Evolutionary conservation across 257 asterid species (phyloP), one percentile per base, ranked within the genome.

Genomic region (Salvia miltiorrhiza): DNA sequence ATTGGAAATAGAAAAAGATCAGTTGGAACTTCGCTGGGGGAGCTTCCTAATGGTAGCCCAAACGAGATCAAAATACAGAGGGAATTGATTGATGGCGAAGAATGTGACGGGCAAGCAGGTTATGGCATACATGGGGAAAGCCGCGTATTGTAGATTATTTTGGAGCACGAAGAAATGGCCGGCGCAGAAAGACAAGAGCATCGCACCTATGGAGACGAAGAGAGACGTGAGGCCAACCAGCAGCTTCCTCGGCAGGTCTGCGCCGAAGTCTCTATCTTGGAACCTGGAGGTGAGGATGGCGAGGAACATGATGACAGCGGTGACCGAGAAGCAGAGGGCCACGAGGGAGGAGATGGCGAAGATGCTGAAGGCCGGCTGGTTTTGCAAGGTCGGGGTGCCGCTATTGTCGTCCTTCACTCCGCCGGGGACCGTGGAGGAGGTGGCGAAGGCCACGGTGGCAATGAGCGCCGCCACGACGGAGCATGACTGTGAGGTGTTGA

Each of bases 401-500:
- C 44, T 63, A 0, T 26, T 59, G 0, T 26, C 17, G 9, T 73
- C 33, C 35, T 71, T 12, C 8, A 72, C 67, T 14, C 92, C 89
- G 3, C 92, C 92, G 1, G 88, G 92, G 33, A 84, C 70, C 0
- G 87, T 60, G 50, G 87, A 12, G 12, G 86, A 74, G 49, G 88
- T 82, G 58, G 92, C 86, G 17, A 86, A 86, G 2, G 92, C 92
- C 14, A 84, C 92, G 0, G 89, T 82, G 16, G 92, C 92, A 9
- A 84, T 82, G 39, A 86, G 89, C 2, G 86, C 86, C n/a, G 89
- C 92, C 40, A 86, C 81, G 1, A 84, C 70, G 6, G 89, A 86
- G 84, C 84, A 86, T 5, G 92, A 86, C 24, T 82, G 52, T 4
- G 92, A 82, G 40, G 89, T 86, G 48, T 24, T 77, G 30, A 48